phyloP scores from a whole-genome alignment of 2,329 filamentous ascomycete genomes.

The Cladosporium sp. region DNA sequence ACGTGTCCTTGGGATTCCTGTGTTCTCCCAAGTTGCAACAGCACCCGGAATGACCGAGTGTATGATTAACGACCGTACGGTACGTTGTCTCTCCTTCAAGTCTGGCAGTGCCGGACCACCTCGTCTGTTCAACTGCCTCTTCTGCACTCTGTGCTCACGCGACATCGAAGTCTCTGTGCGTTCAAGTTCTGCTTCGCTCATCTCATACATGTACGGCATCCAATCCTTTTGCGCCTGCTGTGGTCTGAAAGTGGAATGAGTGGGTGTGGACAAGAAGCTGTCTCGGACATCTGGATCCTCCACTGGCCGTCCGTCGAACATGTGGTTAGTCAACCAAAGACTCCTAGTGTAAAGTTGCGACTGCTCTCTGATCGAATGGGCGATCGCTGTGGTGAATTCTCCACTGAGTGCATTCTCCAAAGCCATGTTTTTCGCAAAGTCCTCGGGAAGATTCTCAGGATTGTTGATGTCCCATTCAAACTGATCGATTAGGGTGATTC shows the following conservation, averaged over 20 bases:
- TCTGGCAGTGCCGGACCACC: slow-evolving; percentile 94
- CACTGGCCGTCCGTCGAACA: slow-evolving; percentile 89
- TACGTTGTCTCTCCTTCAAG: slow-evolving; percentile 89
- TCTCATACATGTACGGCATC: slow-evolving; percentile 88
- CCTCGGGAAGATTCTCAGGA: slow-evolving; percentile 87
- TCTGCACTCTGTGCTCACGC: slow-evolving; percentile 89
- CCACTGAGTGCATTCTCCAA: slow-evolving; percentile 87
- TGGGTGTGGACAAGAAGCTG: slow-evolving; percentile 81
- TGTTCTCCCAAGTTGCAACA: slow-evolving; percentile 77
- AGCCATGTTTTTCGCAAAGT: slow-evolving; percentile 88
- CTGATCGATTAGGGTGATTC: slow-evolving; percentile 90
- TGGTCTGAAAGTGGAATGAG: slow-evolving; percentile 81
- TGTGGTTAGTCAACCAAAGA: slow-evolving; percentile 88
- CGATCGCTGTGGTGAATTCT: slow-evolving; percentile 96
- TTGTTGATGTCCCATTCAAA: slow-evolving; percentile 99
- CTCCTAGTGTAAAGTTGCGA: slow-evolving; percentile 91
- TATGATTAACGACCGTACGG: slow-evolving; percentile 87
- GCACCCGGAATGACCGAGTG: slow-evolving; percentile 91
- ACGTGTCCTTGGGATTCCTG: slow-evolving; percentile 74
- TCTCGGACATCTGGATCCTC: slow-evolving; percentile 88
- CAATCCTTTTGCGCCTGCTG: slow-evolving; percentile 94
- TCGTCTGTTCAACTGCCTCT: slow-evolving; percentile 89
- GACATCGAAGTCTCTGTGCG: slow-evolving; percentile 90
- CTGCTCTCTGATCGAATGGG: slow-evolving; percentile 96
- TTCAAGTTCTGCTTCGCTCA: slow-evolving; percentile 87